Conservation (phyloP, 306 rosid species). For the Mimosa bimucronata region DNA sequence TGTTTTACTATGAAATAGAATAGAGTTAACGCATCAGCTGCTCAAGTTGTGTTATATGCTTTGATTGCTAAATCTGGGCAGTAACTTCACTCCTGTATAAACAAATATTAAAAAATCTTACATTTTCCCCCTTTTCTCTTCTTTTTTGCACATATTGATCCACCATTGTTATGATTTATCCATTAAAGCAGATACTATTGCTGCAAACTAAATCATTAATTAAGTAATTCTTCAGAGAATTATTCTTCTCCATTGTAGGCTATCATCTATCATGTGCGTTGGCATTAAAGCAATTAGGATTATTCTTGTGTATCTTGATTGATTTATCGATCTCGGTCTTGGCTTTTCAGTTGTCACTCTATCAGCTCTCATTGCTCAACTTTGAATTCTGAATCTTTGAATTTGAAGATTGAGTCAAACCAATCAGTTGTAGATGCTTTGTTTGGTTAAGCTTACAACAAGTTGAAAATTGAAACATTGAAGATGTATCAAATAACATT, state of each 20-base stretch:
- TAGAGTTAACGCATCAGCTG: background rate
- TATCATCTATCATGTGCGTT: no score
- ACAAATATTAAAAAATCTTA: background rate
- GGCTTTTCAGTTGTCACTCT: no score
- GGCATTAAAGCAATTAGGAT: no score
- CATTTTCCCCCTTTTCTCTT: background rate
- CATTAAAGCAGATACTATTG: background rate
- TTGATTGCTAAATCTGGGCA: background rate
- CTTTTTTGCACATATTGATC: background rate
- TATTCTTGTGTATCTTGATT: no score
- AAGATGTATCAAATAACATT: no score
- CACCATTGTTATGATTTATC: background rate
- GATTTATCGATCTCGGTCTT: no score
- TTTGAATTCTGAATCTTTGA: no score
- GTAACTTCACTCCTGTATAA: background rate
- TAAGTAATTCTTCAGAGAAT: background rate
- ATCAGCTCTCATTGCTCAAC: no score
- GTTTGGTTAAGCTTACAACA: no score
- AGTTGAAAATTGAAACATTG: no score
- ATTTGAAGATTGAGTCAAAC: no score
- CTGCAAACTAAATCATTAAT: background rate
- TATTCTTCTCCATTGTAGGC: conserved; percentile 13
- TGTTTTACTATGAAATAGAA: conserved; percentile 10
- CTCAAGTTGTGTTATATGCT: conserved; percentile 9
- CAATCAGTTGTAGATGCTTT: no score